Evolutionary conservation across 495 filamentous ascomycete genomes (phyloP), one percentile per base, ranked within the genome.

Genomic region (Pyronema domesticum): DNA sequence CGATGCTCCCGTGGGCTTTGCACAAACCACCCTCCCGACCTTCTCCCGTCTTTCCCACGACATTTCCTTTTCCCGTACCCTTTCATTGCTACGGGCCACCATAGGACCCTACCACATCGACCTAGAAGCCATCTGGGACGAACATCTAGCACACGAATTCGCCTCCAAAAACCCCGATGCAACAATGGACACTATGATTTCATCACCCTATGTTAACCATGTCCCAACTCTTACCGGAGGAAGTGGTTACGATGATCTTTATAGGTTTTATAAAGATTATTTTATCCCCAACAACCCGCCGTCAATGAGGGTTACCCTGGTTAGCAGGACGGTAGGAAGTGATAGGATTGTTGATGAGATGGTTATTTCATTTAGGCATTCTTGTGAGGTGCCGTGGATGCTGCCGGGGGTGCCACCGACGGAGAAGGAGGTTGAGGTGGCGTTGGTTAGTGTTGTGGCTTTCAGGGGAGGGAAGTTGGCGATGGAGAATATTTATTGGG

Each of bases 401-500:
- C 68, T 89, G 0, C 87, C 87, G 0, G 83, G 81, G 0, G 72
- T 94, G 0, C 78, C 82, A 0, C 75, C 86, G 3, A 94, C 86
- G 0, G 69, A 76, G 43, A 76, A 73, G 50, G 68, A 72, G 35
- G 75, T 91, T 2, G 78, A 83, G 53, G 70, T 94, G 11, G 78
- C 84, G 0, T 69, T 93, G 15, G 82, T 86, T 3, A 79, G 75
- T 57, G 80, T 93, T 9, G 82, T 91, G 30, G 80, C 80, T 55
- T 69, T 91, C 48, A 73, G 85, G 11, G 85, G 76, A 2, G 82
- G 82, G 4, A 77, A 78, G 48, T 70, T 94, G 3, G 87, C 80
- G 62, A 80, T 84, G 51, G 87, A 95, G 67, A 82, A 89, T 60
- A 80, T 89, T 14, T 81, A 83, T 58, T 95, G 86, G 86, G 88